Evolutionary conservation across 805 yeast species (phyloP).

Genomic region (Saccharomycopsis synnaedendra): DNA sequence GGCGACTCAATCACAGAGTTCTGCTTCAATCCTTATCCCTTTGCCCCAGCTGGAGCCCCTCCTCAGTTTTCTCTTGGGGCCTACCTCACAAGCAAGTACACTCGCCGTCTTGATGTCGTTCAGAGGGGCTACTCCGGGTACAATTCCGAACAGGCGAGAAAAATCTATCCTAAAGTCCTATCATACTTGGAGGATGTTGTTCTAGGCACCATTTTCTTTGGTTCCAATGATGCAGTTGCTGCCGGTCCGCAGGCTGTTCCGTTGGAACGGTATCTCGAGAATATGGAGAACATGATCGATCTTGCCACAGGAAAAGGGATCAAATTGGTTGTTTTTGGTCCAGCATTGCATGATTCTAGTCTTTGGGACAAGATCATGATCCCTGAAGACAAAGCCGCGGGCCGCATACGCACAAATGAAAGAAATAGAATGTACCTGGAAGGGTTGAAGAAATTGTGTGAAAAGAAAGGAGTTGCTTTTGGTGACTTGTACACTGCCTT

Average conservation of each 20-base stretch:
- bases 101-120: conserved; percentile 54
- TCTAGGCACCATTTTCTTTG: conserved; percentile 55
- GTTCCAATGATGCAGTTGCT: conserved; percentile 64
- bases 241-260: conserved; percentile 38
- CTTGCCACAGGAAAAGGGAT: conserved; percentile 31
- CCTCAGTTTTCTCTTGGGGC: conserved; percentile 39
- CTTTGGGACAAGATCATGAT: conserved; percentile 26
- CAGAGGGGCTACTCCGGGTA: conserved; percentile 75
- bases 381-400: conserved; percentile 27
- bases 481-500: conserved; percentile 43
- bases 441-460: conserved; percentile 36
- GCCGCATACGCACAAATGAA: conserved; percentile 35
- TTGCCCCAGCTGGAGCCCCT: conserved; percentile 5
- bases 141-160: conserved; percentile 48
- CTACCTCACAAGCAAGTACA: conserved; percentile 38
- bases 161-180: conserved; percentile 34
- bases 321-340: conserved; percentile 49
- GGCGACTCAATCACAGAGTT: conserved; percentile 67
- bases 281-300: conserved; percentile 33
- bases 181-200: conserved; percentile 28
- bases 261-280: conserved; percentile 34
- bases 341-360: conserved; percentile 42
- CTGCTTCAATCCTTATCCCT: conserved; percentile 26
- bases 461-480: conserved; percentile 38
- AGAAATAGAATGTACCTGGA: conserved; percentile 38